A percentile compares a stretch with the other conserved stretches of the same genome.
phyloP scores from a whole-genome alignment of 768 basidiomycete genomes.

The Postia placenta region DNA sequence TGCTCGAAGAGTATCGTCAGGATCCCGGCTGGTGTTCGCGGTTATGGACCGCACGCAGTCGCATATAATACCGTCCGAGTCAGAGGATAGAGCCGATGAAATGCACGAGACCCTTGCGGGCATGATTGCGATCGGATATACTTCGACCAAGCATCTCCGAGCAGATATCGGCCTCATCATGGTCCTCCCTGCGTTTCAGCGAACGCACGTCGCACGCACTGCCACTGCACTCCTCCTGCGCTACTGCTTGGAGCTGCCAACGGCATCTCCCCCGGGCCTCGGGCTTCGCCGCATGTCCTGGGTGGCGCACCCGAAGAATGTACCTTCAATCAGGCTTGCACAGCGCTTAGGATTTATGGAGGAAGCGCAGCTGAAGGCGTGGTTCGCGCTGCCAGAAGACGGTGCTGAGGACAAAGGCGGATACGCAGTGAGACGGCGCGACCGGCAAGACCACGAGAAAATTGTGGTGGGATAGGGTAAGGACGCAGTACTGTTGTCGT shows the following conservation, averaged over 20 bases:
- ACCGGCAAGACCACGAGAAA: slow-evolving; percentile 20
- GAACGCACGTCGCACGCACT: slow-evolving; percentile 37
- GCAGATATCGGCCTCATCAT: slow-evolving; percentile 35
- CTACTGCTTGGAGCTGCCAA: slow-evolving; percentile 17
- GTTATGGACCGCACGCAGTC: no score
- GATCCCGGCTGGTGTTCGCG: no score
- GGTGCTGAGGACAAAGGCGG: slow-evolving; percentile 19
- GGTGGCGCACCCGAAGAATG: slow-evolving; percentile 32
- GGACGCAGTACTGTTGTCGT: slow-evolving; percentile 40
- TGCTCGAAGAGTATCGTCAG: no score
- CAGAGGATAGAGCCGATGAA: no score
- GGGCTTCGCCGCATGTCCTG: slow-evolving; percentile 42
- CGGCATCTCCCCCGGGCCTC: slow-evolving; percentile 22
- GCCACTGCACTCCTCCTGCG: slow-evolving; percentile 27
- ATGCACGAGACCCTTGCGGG: slow-evolving; percentile 37
- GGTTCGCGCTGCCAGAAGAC: slow-evolving; percentile 27
- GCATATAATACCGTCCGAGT: no score
- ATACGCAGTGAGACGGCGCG: slow-evolving; percentile 19
- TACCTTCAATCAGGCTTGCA: slow-evolving; percentile 31
- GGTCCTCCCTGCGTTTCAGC: slow-evolving; percentile 31
- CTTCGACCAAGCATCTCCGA: slow-evolving; percentile 21
- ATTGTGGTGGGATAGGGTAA: background rate
- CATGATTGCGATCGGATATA: slow-evolving; percentile 30
- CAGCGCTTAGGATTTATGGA: slow-evolving; percentile 39
- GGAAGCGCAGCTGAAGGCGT: slow-evolving; percentile 37